These are phyloP conservation scores for Triticum aestivum DNA, from an alignment of 176 grass and related monocot genomes.

Conservation along the genomic window IWGSC_CS_RefSeq_v2.1 NC_057811.1:447773555-447774054, in stretches of 20 bases:
- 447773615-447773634: slow-evolving; percentile 51
- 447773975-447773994: slow-evolving; percentile 95
- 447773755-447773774: slow-evolving; percentile 85
- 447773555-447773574: slow-evolving; percentile 94
- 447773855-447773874: slow-evolving; percentile 64
- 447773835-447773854: slow-evolving; percentile 75
- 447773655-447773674: slow-evolving; percentile 91
- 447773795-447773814: slow-evolving; percentile 66
- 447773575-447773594: slow-evolving; percentile 76
- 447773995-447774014: slow-evolving; percentile 88
- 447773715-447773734: slow-evolving; percentile 75
- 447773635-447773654: slow-evolving; percentile 59
- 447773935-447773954: slow-evolving; percentile 85
- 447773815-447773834: slow-evolving; percentile 91
- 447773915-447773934: slow-evolving; percentile 68
- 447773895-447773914: slow-evolving; percentile 95
- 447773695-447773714: slow-evolving; percentile 94
- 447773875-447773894: slow-evolving; percentile 58
- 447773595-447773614: slow-evolving; percentile 65
- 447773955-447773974: slow-evolving; percentile 99
- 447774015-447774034: slow-evolving; percentile 78
- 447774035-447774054: slow-evolving; percentile 58
- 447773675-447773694: slow-evolving; percentile 69
- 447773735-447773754: slow-evolving; percentile 93
- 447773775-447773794: slow-evolving; percentile 87